phyloP scores from a whole-genome alignment of 2,329 filamentous ascomycete species.

The Ascocoryne sarcoides region DNA sequence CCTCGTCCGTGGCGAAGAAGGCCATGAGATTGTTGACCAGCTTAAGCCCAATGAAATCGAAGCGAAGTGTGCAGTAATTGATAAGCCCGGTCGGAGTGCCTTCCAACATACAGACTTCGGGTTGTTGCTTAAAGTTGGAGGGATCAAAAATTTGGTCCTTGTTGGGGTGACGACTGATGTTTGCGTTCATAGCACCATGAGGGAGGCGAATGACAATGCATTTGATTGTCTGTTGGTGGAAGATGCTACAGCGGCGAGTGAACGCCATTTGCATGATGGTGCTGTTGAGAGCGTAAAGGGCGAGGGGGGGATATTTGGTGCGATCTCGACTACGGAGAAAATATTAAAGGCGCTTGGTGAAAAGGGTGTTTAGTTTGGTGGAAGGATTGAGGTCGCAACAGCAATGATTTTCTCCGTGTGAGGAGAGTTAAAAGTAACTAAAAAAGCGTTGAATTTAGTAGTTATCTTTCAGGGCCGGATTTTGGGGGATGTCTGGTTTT shows the following conservation, averaged over 20 bases:
- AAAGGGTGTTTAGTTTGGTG: too few species aligned
- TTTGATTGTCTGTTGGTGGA: slow-evolving; percentile 26
- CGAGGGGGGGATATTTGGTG: slow-evolving; percentile 31
- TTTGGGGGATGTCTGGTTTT: too few species aligned
- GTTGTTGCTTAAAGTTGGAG: slow-evolving; percentile 25
- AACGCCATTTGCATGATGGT: slow-evolving; percentile 20
- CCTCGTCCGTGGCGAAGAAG: slow-evolving; percentile 46
- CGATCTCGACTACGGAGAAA: slow-evolving; percentile 20
- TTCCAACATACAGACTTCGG: slow-evolving; percentile 33
- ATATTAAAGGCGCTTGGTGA: slow-evolving; percentile 11
- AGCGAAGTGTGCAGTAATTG: slow-evolving; percentile 20
- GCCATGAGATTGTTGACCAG: slow-evolving; percentile 46
- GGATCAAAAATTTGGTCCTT: slow-evolving; percentile 28
- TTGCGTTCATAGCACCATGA: slow-evolving; percentile 29
- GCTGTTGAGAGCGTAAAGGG: slow-evolving; percentile 26
- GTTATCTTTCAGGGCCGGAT: too few species aligned
- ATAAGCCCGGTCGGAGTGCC: slow-evolving; percentile 29
- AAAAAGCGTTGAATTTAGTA: too few species aligned
- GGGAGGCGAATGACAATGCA: slow-evolving; percentile 28
- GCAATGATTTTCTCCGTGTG: too few species aligned
- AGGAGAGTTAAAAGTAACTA: too few species aligned
- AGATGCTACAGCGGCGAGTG: slow-evolving; percentile 27
- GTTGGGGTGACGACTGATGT: slow-evolving; percentile 31
- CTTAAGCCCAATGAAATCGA: slow-evolving; percentile 23
- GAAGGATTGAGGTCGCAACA: too few species aligned